Evolutionary conservation across 768 basidiomycete genomes (phyloP), one percentile per base, ranked within the genome.

Genomic region (Macrolepiota albuminosa): DNA sequence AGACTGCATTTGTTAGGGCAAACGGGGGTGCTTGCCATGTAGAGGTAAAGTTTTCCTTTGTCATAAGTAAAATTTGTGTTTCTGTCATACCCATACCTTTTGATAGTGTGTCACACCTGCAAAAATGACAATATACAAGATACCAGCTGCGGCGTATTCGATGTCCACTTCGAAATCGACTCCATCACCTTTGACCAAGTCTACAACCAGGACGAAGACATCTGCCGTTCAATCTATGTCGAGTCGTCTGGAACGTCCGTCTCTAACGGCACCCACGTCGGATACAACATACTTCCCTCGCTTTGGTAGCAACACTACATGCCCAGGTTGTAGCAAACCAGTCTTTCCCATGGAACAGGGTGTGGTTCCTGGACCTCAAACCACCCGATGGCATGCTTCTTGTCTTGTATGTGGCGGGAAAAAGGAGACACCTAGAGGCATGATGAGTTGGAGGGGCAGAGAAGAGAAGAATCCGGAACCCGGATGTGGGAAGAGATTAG

Each of bases 341-440:
- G 92, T 93, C 13, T 89, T 89, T 16, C 83, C 83, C 1, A 93
- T 94, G 91, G 92, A 93, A 67, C 78, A 83, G 59, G 92, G 92
- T 9, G 91, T 93, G 34, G 88, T 94, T 42, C 87, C 90, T 31
- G 92, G 92, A 5, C 92, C 92, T 26, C 87, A 89, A 61, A 88
- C 88, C 39, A 86, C 87, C 36, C 81, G 83, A 62, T 94, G 92
- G 92, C 92, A 94, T 70, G 77, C 81, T 7, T 68, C 79, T 42
- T 94, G 92, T 70, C 78, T 94, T 52, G 79, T 91, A 6, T 94
- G 92, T 67, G 92, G 92, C 1, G 92, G 92, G 0, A 89, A 84
- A 70, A 87, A 82, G 68, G 76, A 73, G 56, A 69, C 72, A 0
- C 62, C 69, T 3, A 72, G 74, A 8, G 65, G 67, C 11, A 70